Base-by-base conservation (phyloP, 345 rosid genomes). In the Acer yangbiense region DNA sequence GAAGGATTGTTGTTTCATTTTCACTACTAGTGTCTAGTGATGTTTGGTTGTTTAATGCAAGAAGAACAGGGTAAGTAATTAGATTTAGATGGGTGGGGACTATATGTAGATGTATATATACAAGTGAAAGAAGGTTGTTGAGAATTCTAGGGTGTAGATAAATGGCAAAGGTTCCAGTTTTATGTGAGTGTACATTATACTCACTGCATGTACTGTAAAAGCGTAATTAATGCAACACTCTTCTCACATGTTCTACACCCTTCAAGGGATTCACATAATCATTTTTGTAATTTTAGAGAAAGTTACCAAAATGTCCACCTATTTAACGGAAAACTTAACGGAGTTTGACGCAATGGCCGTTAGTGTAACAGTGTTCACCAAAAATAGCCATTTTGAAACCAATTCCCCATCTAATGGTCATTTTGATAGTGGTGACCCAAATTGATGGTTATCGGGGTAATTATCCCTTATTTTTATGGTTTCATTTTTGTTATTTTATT, bases 121-220 rank as follows among this genome's bases (percentile, higher is more conserved):
- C n/a, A 55, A 65, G 66, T 55, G 50, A 66, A 61, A 39, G 55
- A 27, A 48, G 76, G 50, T 78, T 85, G 82, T 57, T 65, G 83
- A 85, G 77, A 75, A 68, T 39, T 70, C 86, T 17, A 18, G n/a
- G n/a, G n/a, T 50, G 75, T 3, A 71, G 76, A 73, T 52, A 39
- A 66, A 55, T 48, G 77, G 58, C 0, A 85, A 83, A 83, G 67
- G 48, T 86, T 86, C 89, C 77, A 77, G 89, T 69, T 76, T 72
- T 61, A 58, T 20, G 63, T 6, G 25, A 25, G 32, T 46, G 35
- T 32, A 32, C 35, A 2, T 12, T 10, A 23, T 32, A 23, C 73
- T 69, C n/a, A 46, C 4, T 32, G 46, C 46, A 11, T 48, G 43
- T 32, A 32, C 4, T 32, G 5, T 4, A 32, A 32, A 32, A 32